Evolutionary conservation across 345 rosid genomes (phyloP), one percentile per base, ranked within the genome.

Genomic region (Stellera chamaejasme): DNA sequence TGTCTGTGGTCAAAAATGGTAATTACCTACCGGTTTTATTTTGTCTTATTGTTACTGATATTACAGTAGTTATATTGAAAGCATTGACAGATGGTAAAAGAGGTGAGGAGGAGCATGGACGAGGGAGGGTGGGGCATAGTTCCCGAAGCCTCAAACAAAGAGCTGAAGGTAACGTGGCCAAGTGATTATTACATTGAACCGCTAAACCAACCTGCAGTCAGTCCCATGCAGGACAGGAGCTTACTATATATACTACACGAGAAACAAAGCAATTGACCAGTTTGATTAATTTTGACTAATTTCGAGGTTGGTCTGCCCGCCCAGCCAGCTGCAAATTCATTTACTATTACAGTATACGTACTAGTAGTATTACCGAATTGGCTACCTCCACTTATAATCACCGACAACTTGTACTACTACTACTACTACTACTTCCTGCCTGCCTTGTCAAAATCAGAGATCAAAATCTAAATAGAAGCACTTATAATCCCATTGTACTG

Each of bases 91-190:
- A 46, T 46, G 49, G 14, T 11, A 12, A 15, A 46, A 4, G 13
- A 46, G 49, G 4, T 11, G n/a, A 46, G n/a, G n/a, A 13, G 6
- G 53, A 8, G 10, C 27, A 16, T 2, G 54, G 10, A 28, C 42
- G 11, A 13, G 26, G 43, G 36, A 10, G 12, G 43, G 36, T 2
- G 12, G 8, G 11, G 67, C 60, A 56, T 66, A 27, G 67, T 66
- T 76, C 72, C 66, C 66, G 59, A 64, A 59, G 67, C 77, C 66
- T 72, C 10, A 60, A 72, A 72, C 60, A 47, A 66, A 69, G 70
- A 63, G 81, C 56, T 58, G n/a, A 44, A 43, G 43, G 49, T 56
- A 70, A 67, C 73, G 62, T 67, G 71, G 62, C 19, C 75, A 65
- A 56, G 73, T 64, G 77, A 62, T 56, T 66, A 52, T 28, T 55